These are phyloP conservation scores for Houttuynia cordata DNA, from an alignment of 164 flowering plant genomes.

Conservation along the genomic window DNA sequence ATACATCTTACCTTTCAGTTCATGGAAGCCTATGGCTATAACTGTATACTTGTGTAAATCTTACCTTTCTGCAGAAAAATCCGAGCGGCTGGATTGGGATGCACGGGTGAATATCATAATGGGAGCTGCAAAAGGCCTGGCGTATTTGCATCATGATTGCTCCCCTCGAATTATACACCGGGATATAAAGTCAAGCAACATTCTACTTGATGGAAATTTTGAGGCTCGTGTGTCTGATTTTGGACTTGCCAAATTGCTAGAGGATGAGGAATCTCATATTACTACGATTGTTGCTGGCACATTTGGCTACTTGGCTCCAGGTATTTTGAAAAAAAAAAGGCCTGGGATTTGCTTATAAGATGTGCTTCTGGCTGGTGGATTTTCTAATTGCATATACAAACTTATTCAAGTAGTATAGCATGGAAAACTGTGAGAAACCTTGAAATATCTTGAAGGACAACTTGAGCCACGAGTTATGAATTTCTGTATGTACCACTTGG, in stretches of 20 bases:
- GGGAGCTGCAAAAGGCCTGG: conserved; percentile 97
- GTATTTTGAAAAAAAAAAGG: conserved; percentile 32
- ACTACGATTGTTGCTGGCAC: conserved; percentile 99
- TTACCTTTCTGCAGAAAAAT: conserved; percentile 36
- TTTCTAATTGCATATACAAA: background rate
- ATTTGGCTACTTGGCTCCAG: conserved; percentile 98
- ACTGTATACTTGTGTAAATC: too few relatives aligned
- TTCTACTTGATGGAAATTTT: conserved; percentile 88
- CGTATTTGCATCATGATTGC: conserved; percentile 94
- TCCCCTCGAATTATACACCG: conserved; percentile 96
- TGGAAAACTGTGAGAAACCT: too few relatives aligned
- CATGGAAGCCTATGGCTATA: too few relatives aligned
- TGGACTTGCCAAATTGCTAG: conserved; percentile 90
- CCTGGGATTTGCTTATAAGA: too few relatives aligned
- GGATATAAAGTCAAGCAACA: conserved; percentile 95
- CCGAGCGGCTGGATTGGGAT: conserved; percentile 93
- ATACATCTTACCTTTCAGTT: too few relatives aligned
- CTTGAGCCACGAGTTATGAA: too few relatives aligned
- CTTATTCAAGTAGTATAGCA: too few relatives aligned
- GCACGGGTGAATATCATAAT: conserved; percentile 74
- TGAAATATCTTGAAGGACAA: too few relatives aligned
- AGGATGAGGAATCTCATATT: conserved; percentile 94
- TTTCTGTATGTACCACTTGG: too few relatives aligned
- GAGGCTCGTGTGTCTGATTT: conserved; percentile 96
- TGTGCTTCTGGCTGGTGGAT: background rate